phyloP scores from a whole-genome alignment of 1,284 basidiomycete species.

The Mycosarcoma maydis region DNA sequence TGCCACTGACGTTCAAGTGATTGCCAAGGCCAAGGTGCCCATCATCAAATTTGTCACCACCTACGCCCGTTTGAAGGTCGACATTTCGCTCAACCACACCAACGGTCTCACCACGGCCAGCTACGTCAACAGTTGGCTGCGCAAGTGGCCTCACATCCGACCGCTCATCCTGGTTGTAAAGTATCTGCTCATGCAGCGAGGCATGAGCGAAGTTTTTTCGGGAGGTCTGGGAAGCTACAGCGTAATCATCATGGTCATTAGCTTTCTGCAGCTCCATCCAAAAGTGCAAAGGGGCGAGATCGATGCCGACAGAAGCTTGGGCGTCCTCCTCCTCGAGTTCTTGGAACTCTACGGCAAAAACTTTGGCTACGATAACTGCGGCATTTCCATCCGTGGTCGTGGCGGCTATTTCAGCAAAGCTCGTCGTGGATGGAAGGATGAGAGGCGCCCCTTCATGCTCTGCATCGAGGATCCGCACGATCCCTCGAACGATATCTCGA shows the following conservation, averaged over 20 bases:
- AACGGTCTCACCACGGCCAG: constrained; percentile 84
- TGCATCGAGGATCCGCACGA: constrained; percentile 97
- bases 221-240: constrained; percentile 94
- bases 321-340: constrained; percentile 91
- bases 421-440: constrained; percentile 56
- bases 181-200: constrained; percentile 85
- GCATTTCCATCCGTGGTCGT: constrained; percentile 80
- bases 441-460: constrained; percentile 73
- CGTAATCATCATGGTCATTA: constrained; percentile 90
- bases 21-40: constrained; percentile 88
- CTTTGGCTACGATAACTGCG: constrained; percentile 76
- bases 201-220: constrained; percentile 96
- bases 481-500: constrained; percentile 87
- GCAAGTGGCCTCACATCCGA: constrained; percentile 78
- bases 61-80: constrained; percentile 70
- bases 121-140: constrained; percentile 83
- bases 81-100: constrained; percentile 66
- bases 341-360: constrained; percentile 92
- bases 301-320: constrained; percentile 84
- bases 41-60: constrained; percentile 90
- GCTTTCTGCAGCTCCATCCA: constrained; percentile 95
- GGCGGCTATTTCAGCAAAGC: constrained; percentile 78
- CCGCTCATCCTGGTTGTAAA: constrained; percentile 79
- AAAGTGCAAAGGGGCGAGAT: constrained; percentile 89
- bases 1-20: constrained; percentile 76